phyloP scores from a whole-genome alignment of 805 yeast genomes.

The Candida sphagnicola region DNA sequence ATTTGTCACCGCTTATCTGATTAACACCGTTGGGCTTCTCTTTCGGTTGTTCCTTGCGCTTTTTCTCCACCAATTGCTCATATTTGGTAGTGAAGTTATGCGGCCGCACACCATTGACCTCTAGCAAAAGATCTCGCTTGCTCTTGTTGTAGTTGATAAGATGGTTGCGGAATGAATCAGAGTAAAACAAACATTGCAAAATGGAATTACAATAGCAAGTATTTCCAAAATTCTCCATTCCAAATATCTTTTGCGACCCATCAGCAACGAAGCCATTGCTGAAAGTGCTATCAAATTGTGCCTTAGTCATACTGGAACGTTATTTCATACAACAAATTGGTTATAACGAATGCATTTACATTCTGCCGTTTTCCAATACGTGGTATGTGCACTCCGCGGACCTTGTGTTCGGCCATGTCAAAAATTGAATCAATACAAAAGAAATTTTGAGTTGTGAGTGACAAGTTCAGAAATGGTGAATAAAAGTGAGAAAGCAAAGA shows the following conservation, averaged over 20 bases:
- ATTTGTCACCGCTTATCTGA: slow-evolving; percentile 2
- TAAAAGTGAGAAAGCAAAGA: too few relatives aligned
- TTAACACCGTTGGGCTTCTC: slow-evolving; percentile 14
- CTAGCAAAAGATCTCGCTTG: slow-evolving; percentile 28
- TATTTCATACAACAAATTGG: background rate
- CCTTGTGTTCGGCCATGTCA: too few relatives aligned
- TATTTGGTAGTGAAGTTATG: slow-evolving; percentile 38
- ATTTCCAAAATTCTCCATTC: slow-evolving; percentile 83
- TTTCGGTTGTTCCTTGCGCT: slow-evolving; percentile 26
- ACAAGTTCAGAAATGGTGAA: too few relatives aligned
- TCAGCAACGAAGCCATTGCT: slow-evolving; percentile 43
- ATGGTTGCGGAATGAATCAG: slow-evolving; percentile 56
- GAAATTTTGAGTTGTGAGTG: too few relatives aligned
- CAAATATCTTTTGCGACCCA: slow-evolving; percentile 67
- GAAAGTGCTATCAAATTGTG: background rate
- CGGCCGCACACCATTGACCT: slow-evolving; percentile 25
- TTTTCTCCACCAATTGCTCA: slow-evolving; percentile 35
- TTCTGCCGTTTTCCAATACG: too few relatives aligned
- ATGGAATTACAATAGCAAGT: slow-evolving; percentile 95
- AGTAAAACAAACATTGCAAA: slow-evolving; percentile 79
- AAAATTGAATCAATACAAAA: too few relatives aligned
- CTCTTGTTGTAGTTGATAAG: slow-evolving; percentile 26
- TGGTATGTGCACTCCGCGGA: background rate
- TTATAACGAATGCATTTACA: too few relatives aligned
- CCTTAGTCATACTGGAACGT: background rate